Evolutionary conservation across 202 grass and related monocot genomes (phyloP).

Genomic region (Miscanthus sacchariflorus): DNA sequence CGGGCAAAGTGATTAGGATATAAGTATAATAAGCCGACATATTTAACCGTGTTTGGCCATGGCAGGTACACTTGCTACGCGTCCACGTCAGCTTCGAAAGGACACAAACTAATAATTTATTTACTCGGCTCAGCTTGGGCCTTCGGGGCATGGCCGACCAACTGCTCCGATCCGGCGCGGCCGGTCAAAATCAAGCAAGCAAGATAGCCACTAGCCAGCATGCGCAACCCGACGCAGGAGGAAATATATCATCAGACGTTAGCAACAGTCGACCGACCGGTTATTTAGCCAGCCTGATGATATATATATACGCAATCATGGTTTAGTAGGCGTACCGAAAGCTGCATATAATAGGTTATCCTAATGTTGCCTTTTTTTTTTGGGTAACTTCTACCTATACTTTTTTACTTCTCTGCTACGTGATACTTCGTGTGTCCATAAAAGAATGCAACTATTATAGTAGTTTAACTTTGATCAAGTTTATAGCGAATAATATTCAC

Average conservation of each 20-base stretch:
- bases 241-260: neutral
- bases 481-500: too few species aligned
- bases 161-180: neutral
- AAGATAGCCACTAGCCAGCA: neutral
- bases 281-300: too few species aligned
- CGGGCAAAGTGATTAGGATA: neutral
- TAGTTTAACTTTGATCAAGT: too few species aligned
- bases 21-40: neutral
- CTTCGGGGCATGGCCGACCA: conserved; percentile 16
- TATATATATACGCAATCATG: too few species aligned
- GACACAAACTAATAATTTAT: too few species aligned
- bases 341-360: too few species aligned
- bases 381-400: too few species aligned
- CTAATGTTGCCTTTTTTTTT: too few species aligned
- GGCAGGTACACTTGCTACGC: neutral
- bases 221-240: neutral
- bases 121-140: neutral
- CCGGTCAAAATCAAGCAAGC: neutral
- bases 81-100: neutral
- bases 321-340: neutral
- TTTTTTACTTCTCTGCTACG: too few species aligned
- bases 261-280: neutral
- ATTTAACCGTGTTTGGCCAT: neutral
- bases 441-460: too few species aligned
- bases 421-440: too few species aligned